Percentiles rank a stretch among this genome's conserved stretches.
phyloP scores from a whole-genome alignment of 1,284 basidiomycete species.

The Rhizoctonia solani region DNA sequence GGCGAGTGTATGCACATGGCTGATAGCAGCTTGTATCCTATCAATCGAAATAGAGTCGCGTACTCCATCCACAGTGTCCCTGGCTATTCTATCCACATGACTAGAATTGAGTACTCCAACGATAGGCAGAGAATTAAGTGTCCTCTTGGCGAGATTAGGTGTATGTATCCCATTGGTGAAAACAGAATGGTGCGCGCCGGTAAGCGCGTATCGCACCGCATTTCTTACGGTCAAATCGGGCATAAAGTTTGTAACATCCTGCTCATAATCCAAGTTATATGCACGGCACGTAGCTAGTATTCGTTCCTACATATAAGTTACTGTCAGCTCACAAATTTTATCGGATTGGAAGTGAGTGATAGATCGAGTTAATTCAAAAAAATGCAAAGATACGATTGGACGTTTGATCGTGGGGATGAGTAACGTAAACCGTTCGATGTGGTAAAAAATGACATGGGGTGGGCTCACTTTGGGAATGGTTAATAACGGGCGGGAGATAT shows the following conservation, averaged over 20 bases:
- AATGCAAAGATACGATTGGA: too few species aligned
- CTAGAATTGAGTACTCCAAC: too few species aligned
- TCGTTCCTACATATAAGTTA: conserved; percentile 56
- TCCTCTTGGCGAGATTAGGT: too few species aligned
- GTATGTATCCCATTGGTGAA: not conserved
- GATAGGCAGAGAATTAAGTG: too few species aligned
- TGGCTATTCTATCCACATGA: too few species aligned
- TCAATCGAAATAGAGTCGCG: too few species aligned
- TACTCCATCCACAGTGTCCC: too few species aligned
- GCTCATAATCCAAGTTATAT: conserved; percentile 61
- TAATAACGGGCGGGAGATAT: conserved; percentile 71
- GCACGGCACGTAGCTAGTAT: conserved; percentile 72
- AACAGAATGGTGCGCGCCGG: not conserved
- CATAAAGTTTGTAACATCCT: conserved; percentile 71
- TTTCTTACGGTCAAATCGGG: conserved; percentile 71
- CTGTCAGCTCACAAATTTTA: not conserved
- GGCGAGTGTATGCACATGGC: not conserved
- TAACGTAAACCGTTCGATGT: not conserved
- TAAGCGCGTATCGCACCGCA: conserved; percentile 58
- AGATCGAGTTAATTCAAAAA: not conserved
- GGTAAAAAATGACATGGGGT: not conserved
- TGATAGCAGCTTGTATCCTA: too few species aligned
- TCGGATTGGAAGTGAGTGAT: too few species aligned
- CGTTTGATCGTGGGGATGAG: not conserved
- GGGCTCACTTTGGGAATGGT: conserved; percentile 63